Evolutionary conservation across 179 eudicot species (phyloP), one percentile per base, ranked within the genome.

Genomic region (Carnegiea gigantea): DNA sequence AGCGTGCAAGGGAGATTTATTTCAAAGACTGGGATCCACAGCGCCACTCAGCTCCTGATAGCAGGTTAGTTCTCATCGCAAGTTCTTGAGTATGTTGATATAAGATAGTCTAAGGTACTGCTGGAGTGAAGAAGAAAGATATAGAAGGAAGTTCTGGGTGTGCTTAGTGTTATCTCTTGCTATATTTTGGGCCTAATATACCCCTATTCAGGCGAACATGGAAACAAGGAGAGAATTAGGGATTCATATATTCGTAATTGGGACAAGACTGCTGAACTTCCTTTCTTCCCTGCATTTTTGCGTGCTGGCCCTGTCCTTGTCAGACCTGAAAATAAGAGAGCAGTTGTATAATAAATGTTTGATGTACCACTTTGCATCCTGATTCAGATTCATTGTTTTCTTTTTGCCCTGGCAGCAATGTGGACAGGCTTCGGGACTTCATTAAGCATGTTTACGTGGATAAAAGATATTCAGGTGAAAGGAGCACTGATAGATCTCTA

Each of bases 401-500:
- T 14, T 70, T 20, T 81, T 77, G 65, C 85, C 68, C 74, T 88
- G 76, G 78, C 92, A 97, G 99, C 82, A 97, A 95, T 65, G 91
- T 91, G 62, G 95, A 91, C 84, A 91, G 85, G 82, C 92, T 97
- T 30, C 92, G 99, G 74, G 92, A 87, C 82, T 97, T 97, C 82
- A 95, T 97, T 74, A 95, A 90, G 88, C 97, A 93, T 90, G 98
- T 97, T 36, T 97, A 90, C 82, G 99, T 93, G 83, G 98, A 95
- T 83, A 92, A 92, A 86, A 91, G 95, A 93, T 95, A 87, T 84
- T 85, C 93, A 43, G 98, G 98, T 82, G 99, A 93, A 85, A 91
- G 86, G 89, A 88, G 92, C 86, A 82, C 62, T 73, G 94, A 91
- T 76, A 90, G 88, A 83, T 92, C 98, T 84, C 90, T 90, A 60